Base-by-base conservation (phyloP, 2,329 filamentous ascomycete species). In the Sclerotinia subarctica region DNA sequence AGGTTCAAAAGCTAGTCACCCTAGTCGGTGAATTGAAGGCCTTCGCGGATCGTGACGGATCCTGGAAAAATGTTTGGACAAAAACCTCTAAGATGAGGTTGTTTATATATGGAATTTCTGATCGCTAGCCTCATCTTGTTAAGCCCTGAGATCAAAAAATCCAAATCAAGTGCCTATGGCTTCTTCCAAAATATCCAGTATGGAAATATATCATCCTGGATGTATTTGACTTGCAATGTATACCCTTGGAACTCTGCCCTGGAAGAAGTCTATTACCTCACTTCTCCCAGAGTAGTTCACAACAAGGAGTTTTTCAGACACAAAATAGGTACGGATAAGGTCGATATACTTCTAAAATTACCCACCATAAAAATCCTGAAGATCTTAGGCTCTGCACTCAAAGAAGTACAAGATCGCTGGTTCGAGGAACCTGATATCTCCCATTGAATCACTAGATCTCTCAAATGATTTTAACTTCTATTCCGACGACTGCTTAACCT, bases 401-500 rank as follows among this genome's bases (percentile, higher is more conserved):
- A 2, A 3, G n/a, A 10, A 3, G 5, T 1, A 24, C 15, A 0
- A 38, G 17, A 2, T 26, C 19, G 1, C 2, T 21, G 17, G 56
- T 0, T 26, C 2, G 10, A 1, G 2, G 1, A 21, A 11, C 35
- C 8, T 2, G 1, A 35, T 11, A 44, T 44, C 7, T 21, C 35
- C 7, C 13, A 7, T 44, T 7, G 35, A 44, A 21, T 58, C 35
- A 5, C 35, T 58, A 26, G 13, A 44, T 21, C n/a, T 44, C n/a
- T 26, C 3, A 3, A 10, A 58, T 13, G 24, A 58, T 21, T 44
- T 58, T 11, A 5, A 11, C 2, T 0, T 19, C 7, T 0, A 42
- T 17, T 58, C 44, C 4, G 2, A 0, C 5, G 0, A 1, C 1
- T 58, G 8, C 15, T 7, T 0, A 0, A 19, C 5, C 3, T 42